Base-by-base conservation (phyloP, 2,329 filamentous ascomycete species). In the Huntiella savannae region DNA sequence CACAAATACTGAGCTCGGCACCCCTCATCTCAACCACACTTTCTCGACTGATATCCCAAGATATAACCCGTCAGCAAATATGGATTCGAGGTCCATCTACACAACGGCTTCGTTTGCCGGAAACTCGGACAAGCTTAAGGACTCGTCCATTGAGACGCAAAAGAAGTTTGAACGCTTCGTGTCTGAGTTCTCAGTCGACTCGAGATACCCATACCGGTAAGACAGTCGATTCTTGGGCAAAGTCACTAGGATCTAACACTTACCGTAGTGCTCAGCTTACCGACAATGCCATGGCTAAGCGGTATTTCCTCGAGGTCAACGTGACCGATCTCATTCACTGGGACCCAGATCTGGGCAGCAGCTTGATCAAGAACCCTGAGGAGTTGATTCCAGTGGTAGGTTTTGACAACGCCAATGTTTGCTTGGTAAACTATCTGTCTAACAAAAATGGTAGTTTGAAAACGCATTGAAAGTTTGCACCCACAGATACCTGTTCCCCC, bases 291-390 rank as follows among this genome's bases (percentile, higher is more conserved):
- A 73, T 96, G 1, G 70, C 94, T 37, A 91, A 94, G 60, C 86
- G 87, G 56, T 96, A 86, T 65, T 95, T 80, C 62, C 95, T 91
- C 67, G 88, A 98, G 60, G 75, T 98, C 59, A 87, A 98, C 60
- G 84, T 98, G 55, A 84, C 82, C 51, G 88, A 98, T 60, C 67
- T 98, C 49, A 96, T 96, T 60, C 91, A 82, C 51, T 96, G 87
- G 65, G 91, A 93, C 58, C 88, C 96, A 63, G 86, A 95, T 60
- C 71, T 98, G 50, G 91, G 88, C 22, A 84, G 96, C 61, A 78
- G 79, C 58, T 70, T 98, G 51, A 82, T 81, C 15, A 91, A 82
- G 42, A 85, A 95, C 58, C 92, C 91, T 3, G 81, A 80, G 40
- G 87, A 96, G 48, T 82, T 94, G 47, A 91, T 98, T 49, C 88